These are phyloP conservation scores for Acanthamoeba healyi DNA, from an alignment of 208 protist species.

Conservation along the genomic window DNA sequence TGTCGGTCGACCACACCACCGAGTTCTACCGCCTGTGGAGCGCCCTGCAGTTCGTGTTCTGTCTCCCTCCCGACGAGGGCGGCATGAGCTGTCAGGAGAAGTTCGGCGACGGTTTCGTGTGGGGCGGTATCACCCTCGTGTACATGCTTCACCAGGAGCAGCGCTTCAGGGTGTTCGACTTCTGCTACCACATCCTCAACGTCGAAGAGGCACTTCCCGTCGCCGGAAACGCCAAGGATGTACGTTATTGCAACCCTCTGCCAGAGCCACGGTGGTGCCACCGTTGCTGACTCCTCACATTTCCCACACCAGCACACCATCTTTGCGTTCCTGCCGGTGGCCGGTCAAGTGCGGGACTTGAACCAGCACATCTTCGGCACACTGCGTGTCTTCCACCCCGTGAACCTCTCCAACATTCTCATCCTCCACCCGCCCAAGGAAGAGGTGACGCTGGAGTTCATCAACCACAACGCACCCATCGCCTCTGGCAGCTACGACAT, in stretches of 20 bases:
- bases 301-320: slow-evolving; percentile 13
- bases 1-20: slow-evolving; percentile 81
- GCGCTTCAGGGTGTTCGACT: slow-evolving; percentile 86
- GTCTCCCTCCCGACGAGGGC: slow-evolving; percentile 40
- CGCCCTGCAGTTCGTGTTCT: slow-evolving; percentile 85
- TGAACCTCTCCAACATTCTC: slow-evolving; percentile 48
- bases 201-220: slow-evolving; percentile 69
- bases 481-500: background rate
- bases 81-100: slow-evolving; percentile 80
- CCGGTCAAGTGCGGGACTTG: slow-evolving; percentile 35
- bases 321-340: slow-evolving; percentile 50
- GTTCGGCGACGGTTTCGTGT: slow-evolving; percentile 89
- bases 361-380: slow-evolving; percentile 57
- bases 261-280: too few species aligned
- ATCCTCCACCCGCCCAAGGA: slow-evolving; percentile 72
- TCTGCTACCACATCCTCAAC: slow-evolving; percentile 86
- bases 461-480: background rate
- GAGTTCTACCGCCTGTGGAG: slow-evolving; percentile 90
- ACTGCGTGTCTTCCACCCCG: slow-evolving; percentile 15
- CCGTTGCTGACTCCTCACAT: background rate
- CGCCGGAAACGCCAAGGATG: slow-evolving; percentile 45
- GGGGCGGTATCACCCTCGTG: slow-evolving; percentile 83
- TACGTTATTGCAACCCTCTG: background rate
- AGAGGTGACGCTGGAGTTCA: slow-evolving; percentile 29
- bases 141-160: slow-evolving; percentile 79